Evolutionary conservation across 2,329 filamentous ascomycete genomes (phyloP).

Genomic region (Zopfia rhizophila): DNA sequence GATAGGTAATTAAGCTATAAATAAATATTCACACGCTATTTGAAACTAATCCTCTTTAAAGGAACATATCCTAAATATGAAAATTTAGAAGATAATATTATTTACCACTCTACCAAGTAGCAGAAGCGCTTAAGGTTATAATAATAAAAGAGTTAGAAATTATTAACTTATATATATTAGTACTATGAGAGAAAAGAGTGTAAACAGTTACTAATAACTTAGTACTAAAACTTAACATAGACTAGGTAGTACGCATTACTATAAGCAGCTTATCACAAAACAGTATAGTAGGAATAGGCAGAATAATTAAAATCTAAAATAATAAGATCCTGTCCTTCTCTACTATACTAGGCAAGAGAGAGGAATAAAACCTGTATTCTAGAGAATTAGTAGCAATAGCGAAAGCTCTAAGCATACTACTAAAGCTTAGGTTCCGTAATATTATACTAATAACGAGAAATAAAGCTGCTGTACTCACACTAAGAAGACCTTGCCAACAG

Average conservation of each 20-base stretch:
- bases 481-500: constrained; percentile 19
- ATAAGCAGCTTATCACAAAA: constrained; percentile 19
- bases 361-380: constrained; percentile 15
- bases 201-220: constrained; percentile 13
- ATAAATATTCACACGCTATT: constrained; percentile 20
- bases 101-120: constrained; percentile 13
- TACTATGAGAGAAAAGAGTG: constrained; percentile 22
- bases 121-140: constrained; percentile 19
- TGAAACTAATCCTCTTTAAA: constrained; percentile 18
- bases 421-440: constrained; percentile 17
- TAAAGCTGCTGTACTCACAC: constrained; percentile 21
- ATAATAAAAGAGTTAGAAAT: constrained; percentile 19
- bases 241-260: constrained; percentile 21
- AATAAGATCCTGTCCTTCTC: constrained; percentile 20
- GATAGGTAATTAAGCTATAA: constrained; percentile 20
- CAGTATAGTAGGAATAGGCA: constrained; percentile 18
- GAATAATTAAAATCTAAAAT: constrained; percentile 14
- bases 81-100: constrained; percentile 20
- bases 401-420: constrained; percentile 12
- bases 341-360: constrained; percentile 19
- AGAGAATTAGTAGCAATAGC: constrained; percentile 17
- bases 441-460: constrained; percentile 19
- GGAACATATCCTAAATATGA: constrained; percentile 16
- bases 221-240: constrained; percentile 13
- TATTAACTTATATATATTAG: constrained; percentile 15